Evolutionary conservation across 2,329 filamentous ascomycete species (phyloP), one percentile per base, ranked within the genome.

Genomic region (Fusarium chaquense): DNA sequence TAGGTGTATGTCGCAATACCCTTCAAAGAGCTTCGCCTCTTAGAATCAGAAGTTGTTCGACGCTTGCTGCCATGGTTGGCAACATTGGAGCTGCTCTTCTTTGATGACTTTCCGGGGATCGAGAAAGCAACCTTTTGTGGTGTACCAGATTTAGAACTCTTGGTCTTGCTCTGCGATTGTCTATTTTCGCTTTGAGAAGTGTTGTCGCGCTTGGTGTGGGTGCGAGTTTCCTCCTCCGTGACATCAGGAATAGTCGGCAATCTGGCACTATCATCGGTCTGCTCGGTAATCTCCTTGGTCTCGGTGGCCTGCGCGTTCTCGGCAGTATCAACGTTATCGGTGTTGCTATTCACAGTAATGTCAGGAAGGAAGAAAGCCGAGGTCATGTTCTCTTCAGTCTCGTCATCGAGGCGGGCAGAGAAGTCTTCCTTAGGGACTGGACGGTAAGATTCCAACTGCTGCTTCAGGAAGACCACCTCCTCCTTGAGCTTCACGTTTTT

Each of bases 311-410:
- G 78, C 11, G 56, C 76, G 26, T 76, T 73, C 24, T 79, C 77
- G 12, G 53, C 52, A 28, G 56, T 59, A 18, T 71, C 68, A 15
- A 66, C 56, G 10, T 69, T 68, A 10, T 58, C 54, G 9, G 68
- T 69, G 56, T 82, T 81, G 6, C 78, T 81, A 58, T 85, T 82
- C 35, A 87, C 80, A 3, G 86, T 88, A 65, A 88, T 87, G 66
- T 89, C 86, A 24, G 86, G 85, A 59, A 88, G 80, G 69, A 88
- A 87, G 70, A 87, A 84, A 5, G 85, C 86, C 8, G 86, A 88
- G 1, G 86, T 88, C 83, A 88, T 86, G 67, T 87, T 86, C 40
- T 87, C 85, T 50, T 83, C 82, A 10, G 78, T 80, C 57, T 79
- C 77, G 1, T 80, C 78, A 6, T 81, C 78, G 3, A 79, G 70